Conservation (phyloP, 192 early-diverging fungal genomes). For the Coemansia sp. region DNA sequence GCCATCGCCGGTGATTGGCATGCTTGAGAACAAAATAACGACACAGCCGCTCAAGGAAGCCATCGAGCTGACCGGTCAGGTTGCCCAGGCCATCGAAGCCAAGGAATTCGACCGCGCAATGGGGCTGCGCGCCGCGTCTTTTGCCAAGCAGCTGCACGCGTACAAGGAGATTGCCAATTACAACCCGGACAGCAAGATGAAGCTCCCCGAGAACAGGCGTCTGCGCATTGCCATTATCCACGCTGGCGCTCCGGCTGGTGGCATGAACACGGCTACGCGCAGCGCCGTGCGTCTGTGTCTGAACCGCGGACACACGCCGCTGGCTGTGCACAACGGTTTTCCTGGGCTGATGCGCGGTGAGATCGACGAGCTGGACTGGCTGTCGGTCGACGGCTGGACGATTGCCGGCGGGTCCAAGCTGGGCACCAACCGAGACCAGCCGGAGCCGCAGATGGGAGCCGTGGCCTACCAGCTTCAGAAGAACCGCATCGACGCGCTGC, state of each 20-base stretch:
- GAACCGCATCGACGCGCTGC: constrained; percentile 82
- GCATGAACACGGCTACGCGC: constrained; percentile 96
- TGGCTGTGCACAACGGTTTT: constrained; percentile 93
- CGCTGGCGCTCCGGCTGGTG: constrained; percentile 93
- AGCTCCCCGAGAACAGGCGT: constrained; percentile 49
- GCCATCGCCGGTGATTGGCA: constrained; percentile 93
- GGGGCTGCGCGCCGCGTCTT: constrained; percentile 84
- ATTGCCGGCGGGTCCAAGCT: constrained; percentile 87
- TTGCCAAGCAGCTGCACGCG: constrained; percentile 64
- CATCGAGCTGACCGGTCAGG: constrained; percentile 83
- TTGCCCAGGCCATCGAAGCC: constrained; percentile 75
- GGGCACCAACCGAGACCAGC: constrained; percentile 93
- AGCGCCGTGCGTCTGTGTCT: constrained; percentile 79
- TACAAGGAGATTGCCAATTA: constrained; percentile 63
- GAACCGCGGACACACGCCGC: constrained; percentile 82
- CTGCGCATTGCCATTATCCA: constrained; percentile 91
- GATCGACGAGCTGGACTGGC: constrained; percentile 76
- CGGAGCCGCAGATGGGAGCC: constrained; percentile 79
- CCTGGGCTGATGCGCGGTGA: constrained; percentile 83
- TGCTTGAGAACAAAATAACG: constrained; percentile 85
- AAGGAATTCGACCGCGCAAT: constrained; percentile 91
- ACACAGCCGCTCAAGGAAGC: constrained; percentile 88
- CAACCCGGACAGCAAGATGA: constrained; percentile 43
- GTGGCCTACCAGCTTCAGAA: constrained; percentile 92
- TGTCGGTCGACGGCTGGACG: constrained; percentile 89